A percentile compares a stretch with the other conserved stretches of the same genome.
phyloP scores from a whole-genome alignment of 768 basidiomycete genomes.

The Gloeostereum incarnatum region DNA sequence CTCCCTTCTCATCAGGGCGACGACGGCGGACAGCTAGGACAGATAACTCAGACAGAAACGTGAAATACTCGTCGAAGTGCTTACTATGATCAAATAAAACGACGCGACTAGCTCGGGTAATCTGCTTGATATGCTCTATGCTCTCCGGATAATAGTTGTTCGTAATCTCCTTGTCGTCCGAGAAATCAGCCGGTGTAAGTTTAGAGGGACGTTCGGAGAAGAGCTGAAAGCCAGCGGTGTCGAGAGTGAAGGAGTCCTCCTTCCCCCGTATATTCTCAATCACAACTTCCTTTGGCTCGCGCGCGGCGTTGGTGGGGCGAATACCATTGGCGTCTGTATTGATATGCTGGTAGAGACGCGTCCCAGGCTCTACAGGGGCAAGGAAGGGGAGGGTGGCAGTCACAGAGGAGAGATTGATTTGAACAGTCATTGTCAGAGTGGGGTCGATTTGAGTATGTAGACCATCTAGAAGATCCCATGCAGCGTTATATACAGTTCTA shows the following conservation, averaged over 20 bases:
- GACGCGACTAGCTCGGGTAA: conserved; percentile 50
- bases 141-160: conserved; percentile 55
- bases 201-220: conserved; percentile 22
- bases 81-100: conserved; percentile 61
- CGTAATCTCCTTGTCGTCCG: conserved; percentile 40
- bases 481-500: too few species aligned
- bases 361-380: conserved; percentile 26
- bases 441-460: too few species aligned
- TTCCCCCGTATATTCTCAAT: conserved; percentile 49
- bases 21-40: conserved; percentile 15
- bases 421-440: background rate
- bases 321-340: conserved; percentile 24
- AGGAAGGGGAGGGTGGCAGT: conserved; percentile 27
- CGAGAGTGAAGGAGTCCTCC: conserved; percentile 33
- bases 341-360: conserved; percentile 26
- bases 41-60: background rate
- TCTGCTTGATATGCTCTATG: conserved; percentile 43
- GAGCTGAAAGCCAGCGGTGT: conserved; percentile 44
- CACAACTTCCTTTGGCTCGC: conserved; percentile 18
- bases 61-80: conserved; percentile 11
- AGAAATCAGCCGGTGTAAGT: conserved; percentile 38
- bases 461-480: too few species aligned
- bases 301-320: conserved; percentile 24
- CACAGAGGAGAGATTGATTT: conserved; percentile 9
- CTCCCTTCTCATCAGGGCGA: conserved; percentile 11